Percentiles rank a stretch among this genome's conserved stretches.
Evolutionary conservation across 345 rosid species (phyloP).

Genomic region (Angophora floribunda): DNA sequence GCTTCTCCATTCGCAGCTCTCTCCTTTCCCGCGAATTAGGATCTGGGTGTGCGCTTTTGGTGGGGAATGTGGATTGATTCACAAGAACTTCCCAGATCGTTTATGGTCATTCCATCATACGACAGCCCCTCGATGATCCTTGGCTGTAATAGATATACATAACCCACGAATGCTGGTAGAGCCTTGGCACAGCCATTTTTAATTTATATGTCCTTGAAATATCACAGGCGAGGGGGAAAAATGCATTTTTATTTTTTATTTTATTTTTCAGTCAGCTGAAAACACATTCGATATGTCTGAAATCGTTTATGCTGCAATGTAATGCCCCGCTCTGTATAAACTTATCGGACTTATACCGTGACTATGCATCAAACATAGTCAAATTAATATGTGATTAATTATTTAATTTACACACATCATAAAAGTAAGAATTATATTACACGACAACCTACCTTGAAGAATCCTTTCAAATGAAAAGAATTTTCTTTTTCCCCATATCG

Average conservation of each 20-base stretch:
- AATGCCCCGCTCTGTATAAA: too few relatives aligned
- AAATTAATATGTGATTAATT: background rate
- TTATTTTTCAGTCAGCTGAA: background rate
- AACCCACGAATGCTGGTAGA: background rate
- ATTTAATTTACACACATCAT: background rate
- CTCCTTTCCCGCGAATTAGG: background rate
- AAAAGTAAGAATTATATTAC: background rate
- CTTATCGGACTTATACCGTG: too few relatives aligned
- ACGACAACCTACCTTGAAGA: background rate
- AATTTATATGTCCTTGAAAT: background rate
- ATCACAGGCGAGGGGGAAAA: background rate
- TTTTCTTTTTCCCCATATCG: too few relatives aligned
- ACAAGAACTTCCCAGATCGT: background rate
- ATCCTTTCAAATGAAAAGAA: background rate
- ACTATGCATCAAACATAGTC: background rate
- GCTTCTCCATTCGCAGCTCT: constrained; percentile 27
- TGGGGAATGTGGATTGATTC: background rate
- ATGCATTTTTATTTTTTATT: too few relatives aligned
- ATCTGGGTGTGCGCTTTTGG: background rate
- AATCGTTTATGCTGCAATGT: background rate
- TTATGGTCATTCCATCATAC: background rate
- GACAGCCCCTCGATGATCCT: background rate
- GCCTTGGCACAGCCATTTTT: background rate
- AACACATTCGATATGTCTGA: background rate
- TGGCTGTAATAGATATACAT: background rate